Conservation (phyloP, 805 yeast species). For the Zygosaccharomyces rouxii region DNA sequence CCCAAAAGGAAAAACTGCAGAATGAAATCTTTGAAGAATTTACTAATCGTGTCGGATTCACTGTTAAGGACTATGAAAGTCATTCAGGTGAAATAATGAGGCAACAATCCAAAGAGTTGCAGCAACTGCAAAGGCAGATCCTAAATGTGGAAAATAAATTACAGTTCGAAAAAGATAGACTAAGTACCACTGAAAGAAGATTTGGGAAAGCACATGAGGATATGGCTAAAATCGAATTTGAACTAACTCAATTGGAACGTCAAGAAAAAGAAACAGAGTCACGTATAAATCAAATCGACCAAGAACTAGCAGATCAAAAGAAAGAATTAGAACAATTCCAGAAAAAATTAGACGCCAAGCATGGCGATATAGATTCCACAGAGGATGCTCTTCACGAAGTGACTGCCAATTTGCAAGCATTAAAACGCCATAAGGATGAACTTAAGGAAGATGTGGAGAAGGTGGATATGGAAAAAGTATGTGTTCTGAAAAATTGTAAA, state of each 20-base stretch:
- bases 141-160: slow-evolving; percentile 56
- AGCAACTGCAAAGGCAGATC: slow-evolving; percentile 58
- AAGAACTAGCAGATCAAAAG: slow-evolving; percentile 39
- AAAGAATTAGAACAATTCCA: slow-evolving; percentile 38
- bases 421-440: slow-evolving; percentile 36
- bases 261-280: slow-evolving; percentile 34
- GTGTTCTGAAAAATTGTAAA: slow-evolving; percentile 65
- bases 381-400: slow-evolving; percentile 49
- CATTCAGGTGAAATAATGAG: slow-evolving; percentile 57
- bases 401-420: slow-evolving; percentile 24
- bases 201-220: slow-evolving; percentile 39
- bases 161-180: slow-evolving; percentile 59
- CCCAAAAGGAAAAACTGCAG: slow-evolving; percentile 39
- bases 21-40: slow-evolving; percentile 47
- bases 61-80: slow-evolving; percentile 64
- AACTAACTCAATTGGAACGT: slow-evolving; percentile 32
- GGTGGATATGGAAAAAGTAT: slow-evolving; percentile 50
- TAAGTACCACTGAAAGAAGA: slow-evolving; percentile 49
- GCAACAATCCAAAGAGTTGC: slow-evolving; percentile 54
- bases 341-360: slow-evolving; percentile 29
- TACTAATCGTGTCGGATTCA: slow-evolving; percentile 51
- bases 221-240: slow-evolving; percentile 35
- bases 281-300: slow-evolving; percentile 38
- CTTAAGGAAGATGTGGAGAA: slow-evolving; percentile 53
- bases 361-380: slow-evolving; percentile 35